Base-by-base conservation (phyloP, 768 basidiomycete genomes). In the Daedalea quercina region DNA sequence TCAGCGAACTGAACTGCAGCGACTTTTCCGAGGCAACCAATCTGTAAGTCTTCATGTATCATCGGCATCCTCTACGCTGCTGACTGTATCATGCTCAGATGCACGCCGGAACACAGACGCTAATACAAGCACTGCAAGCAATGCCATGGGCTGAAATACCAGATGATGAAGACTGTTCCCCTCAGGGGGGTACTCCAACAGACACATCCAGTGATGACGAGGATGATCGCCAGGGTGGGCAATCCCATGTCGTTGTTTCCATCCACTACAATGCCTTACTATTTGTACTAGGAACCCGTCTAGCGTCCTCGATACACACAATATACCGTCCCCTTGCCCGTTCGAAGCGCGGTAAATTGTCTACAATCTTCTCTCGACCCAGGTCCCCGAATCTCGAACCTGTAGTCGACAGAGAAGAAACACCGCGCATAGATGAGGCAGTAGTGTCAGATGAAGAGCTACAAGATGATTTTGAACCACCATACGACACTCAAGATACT, bases 291-390 rank as follows among this genome's bases (percentile, higher is more conserved):
- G 76, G 63, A 54, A 71, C 64, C 49, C 76, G 73, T 35, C 69
- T 92, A 50, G 82, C 91, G 1, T 93, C 91, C 23, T 93, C 91
- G 11, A 91, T 93, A 41, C 91, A 93, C 63, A 81, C 91, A 35
- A 91, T 94, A 47, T 81, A 93, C 64, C 82, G 89, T 20, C 90
- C 90, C 20, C 67, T 90, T 25, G 87, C 87, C 6, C 83, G 84
- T 25, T 82, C 79, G 7, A 79, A 78, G 51, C 75, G 79, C 42
- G 65, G 60, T 23, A 71, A 70, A 28, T 50, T 58, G 3, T 58
- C 63, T n/a, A 54, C 54, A 7, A 8, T 51, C 17, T 58, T 59
- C 24, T 52, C 44, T 22, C 56, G 58, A 7, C 54, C 58, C 34
- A 59, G 40, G 55, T 56, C 63, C 44, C 46, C 47, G 54, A 54